Conservation (phyloP, 805 yeast species). For the Nakazawaea peltata region DNA sequence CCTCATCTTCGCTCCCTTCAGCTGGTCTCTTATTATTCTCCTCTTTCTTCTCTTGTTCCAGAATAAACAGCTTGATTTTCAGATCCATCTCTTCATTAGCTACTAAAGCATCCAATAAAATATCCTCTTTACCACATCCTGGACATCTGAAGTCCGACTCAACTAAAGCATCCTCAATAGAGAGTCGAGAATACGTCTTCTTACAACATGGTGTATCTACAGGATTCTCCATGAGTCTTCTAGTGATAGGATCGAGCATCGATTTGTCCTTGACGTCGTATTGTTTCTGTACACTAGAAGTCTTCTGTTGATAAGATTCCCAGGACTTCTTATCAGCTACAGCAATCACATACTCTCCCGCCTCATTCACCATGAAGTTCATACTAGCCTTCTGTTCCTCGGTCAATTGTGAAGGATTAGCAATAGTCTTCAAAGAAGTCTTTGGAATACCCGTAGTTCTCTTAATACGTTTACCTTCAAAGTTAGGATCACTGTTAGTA, state of each 20-base stretch:
- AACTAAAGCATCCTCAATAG: conserved; percentile 59
- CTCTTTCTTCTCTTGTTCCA: conserved; percentile 20
- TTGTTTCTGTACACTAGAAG: conserved; percentile 28
- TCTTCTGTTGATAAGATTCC: conserved; percentile 73
- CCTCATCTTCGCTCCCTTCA: background rate
- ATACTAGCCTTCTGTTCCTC: conserved; percentile 44
- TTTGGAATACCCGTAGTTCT: conserved; percentile 97
- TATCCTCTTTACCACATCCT: conserved; percentile 66
- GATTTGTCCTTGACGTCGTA: conserved; percentile 50
- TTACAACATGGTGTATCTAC: conserved; percentile 70
- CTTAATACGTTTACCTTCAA: conserved; percentile 86
- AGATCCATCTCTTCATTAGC: conserved; percentile 52
- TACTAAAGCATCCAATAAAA: conserved; percentile 64
- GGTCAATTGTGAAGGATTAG: conserved; percentile 56
- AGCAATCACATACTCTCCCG: conserved; percentile 94
- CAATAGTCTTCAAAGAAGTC: conserved; percentile 79
- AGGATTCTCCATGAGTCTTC: conserved; percentile 59
- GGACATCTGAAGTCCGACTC: conserved; percentile 91
- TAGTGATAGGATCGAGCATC: conserved; percentile 63
- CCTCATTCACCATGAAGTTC: conserved; percentile 80
- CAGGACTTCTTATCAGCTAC: conserved; percentile 90
- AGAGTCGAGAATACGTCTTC: conserved; percentile 45
- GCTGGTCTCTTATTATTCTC: conserved; percentile 3
- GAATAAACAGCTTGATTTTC: conserved; percentile 44
- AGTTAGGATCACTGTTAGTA: conserved; percentile 82